Evolutionary conservation across 2,329 filamentous ascomycete species (phyloP), one percentile per base, ranked within the genome.

Genomic region (Aspergillus quadricinctus): DNA sequence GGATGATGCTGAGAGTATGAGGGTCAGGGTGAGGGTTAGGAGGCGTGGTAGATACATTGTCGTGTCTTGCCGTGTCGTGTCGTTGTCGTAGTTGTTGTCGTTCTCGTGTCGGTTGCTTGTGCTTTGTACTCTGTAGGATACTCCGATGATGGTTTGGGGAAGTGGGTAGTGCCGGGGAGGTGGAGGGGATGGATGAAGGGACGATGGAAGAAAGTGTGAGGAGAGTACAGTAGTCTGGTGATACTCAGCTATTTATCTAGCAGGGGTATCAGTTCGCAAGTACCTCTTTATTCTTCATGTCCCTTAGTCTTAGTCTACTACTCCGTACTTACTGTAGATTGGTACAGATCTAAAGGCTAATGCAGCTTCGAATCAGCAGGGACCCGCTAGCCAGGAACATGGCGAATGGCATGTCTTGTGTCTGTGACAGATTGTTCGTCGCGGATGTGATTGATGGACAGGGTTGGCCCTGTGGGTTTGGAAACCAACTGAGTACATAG

Each of bases 11-110:
- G 41, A 45, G 28, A 25, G 35, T 41, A 35, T 45, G 46, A 59
- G 29, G 52, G 45, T 48, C 50, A 23, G 27, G 31, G 31, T 5
- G 31, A 40, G 21, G 35, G 40, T 28, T 48, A 52, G 40, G 50
- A 49, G 17, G 29, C 17, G 41, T 7, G 23, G 41, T 45, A 53
- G 35, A 10, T 58, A 48, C 56, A 58, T 52, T 53, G 53, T 53
- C 11, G n/a, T 6, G 23, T 23, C n/a, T n/a, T n/a, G n/a, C n/a
- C 23, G 23, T 35, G 6, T 25, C 17, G 6, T n/a, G 29, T 8
- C 29, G 25, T 46, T 49, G 10, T 41, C 21, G 29, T 23, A 1
- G 29, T 10, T 31, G 10, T 41, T 25, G 29, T 23, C 4, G 29
- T 10, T 31, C 10, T 31, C 3, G 29, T 31, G 11, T n/a, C 23